Evolutionary conservation across 768 basidiomycete genomes (phyloP), one percentile per base, ranked within the genome.

Genomic region (Mycena polygramma): DNA sequence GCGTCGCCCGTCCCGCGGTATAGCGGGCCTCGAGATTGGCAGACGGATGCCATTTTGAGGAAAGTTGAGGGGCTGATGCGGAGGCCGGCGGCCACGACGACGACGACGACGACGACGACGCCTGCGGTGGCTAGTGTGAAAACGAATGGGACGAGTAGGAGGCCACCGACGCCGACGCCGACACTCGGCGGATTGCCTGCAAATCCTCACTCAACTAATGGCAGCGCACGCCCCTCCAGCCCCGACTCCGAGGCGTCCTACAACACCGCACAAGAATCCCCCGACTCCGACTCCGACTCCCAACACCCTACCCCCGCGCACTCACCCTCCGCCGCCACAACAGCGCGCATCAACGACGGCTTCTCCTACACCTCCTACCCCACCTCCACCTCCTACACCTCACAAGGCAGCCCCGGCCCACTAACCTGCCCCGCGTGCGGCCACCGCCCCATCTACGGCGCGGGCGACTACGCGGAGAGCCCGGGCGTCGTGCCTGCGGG

Each of bases 1-100:
- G 80, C 84, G 15, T 80, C 82, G 41, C 85, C 88, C 22, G 72
- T 81, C 60, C 88, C 88, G 58, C 80, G 82, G 52, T 89, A 88
- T 77, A 53, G 70, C 67, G 89, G 89, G 4, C 87, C 86, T 7
- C 53, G 78, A 48, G 84, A 88, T 77, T 86, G 86, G 85, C 84
- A 87, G 73, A 89, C 85, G 15, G 86, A 89, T 61, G 77, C 82
- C 26, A 73, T 73, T 8, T 39, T 73, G 9, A 20, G 68, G 22
- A 55, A 63, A 24, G 51, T 73, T 41, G 72, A 73, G 26, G 61
- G 30, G 20, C 59, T 73, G 15, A 49, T 63, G 71, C 30, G 26
- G 48, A 9, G n/a, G 8, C 57, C 48, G 37, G 30, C 41, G 26
- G 14, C 7, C 13, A 15, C 41, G 26, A 4, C 7, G 20, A 15